Evolutionary conservation across 1,284 basidiomycete species (phyloP).

Genomic region (Pseudozyma thailandica): DNA sequence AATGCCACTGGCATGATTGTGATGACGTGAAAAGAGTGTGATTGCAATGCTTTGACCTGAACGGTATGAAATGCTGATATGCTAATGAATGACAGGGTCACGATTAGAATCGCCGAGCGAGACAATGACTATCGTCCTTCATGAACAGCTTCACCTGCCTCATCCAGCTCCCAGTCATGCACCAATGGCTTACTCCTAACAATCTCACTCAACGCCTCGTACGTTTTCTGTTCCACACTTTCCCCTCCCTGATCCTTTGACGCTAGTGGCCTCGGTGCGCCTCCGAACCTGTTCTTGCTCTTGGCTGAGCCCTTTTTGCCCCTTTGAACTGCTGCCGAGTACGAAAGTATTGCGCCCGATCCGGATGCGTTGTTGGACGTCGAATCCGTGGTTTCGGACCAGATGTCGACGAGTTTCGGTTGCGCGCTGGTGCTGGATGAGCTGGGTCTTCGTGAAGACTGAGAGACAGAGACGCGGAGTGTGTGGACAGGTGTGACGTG

Average conservation of each 20-base stretch:
- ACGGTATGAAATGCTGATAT: not conserved
- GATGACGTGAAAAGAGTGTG: not conserved
- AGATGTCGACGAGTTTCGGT: slow-evolving; percentile 36
- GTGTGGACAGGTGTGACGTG: slow-evolving; percentile 27
- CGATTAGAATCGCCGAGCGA: not conserved
- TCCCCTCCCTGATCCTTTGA: not conserved
- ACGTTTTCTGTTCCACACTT: slow-evolving; percentile 29
- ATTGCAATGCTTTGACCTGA: not conserved
- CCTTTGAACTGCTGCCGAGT: slow-evolving; percentile 31
- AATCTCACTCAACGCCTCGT: slow-evolving; percentile 11
- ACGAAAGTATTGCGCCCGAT: slow-evolving; percentile 12
- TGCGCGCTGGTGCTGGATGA: not conserved
- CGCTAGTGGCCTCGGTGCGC: not conserved
- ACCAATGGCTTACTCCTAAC: slow-evolving; percentile 15
- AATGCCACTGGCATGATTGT: not conserved
- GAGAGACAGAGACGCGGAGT: slow-evolving; percentile 4
- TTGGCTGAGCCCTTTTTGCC: slow-evolving; percentile 4
- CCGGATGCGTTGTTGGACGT: not conserved
- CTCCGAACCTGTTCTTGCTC: slow-evolving; percentile 1
- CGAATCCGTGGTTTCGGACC: slow-evolving; percentile 4
- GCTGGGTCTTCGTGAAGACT: not conserved
- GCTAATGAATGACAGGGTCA: not conserved
- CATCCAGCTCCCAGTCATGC: slow-evolving; percentile 30
- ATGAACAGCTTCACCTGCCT: not conserved
- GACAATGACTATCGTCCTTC: too few relatives aligned